Conservation (phyloP, 768 basidiomycete genomes). For the Russula brevipes region DNA sequence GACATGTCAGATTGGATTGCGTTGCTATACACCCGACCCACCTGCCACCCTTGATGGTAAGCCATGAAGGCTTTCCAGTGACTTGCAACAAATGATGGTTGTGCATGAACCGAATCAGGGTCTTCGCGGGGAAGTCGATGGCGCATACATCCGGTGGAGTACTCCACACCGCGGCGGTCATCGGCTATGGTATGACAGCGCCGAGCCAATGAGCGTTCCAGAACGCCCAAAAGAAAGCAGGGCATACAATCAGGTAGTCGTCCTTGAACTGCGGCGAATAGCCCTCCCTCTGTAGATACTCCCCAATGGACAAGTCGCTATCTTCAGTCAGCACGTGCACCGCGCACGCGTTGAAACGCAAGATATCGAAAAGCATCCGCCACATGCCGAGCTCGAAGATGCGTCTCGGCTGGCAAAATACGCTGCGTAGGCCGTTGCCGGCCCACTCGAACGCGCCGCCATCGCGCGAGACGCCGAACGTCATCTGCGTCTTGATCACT, state of each 20-base stretch:
- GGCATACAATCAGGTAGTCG: constrained; percentile 66
- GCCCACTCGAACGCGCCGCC: constrained; percentile 71
- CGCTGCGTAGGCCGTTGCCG: constrained; percentile 51
- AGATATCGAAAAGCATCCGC: constrained; percentile 64
- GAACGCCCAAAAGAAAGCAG: background rate
- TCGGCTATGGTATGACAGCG: constrained; percentile 40
- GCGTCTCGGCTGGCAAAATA: constrained; percentile 64
- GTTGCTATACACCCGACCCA: constrained; percentile 38
- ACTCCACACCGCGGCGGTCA: constrained; percentile 80
- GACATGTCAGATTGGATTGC: background rate
- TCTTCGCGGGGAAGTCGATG: constrained; percentile 64
- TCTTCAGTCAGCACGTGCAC: constrained; percentile 39
- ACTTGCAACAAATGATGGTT: constrained; percentile 74
- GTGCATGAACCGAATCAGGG: constrained; percentile 65
- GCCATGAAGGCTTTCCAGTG: constrained; percentile 63
- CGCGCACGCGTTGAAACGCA: constrained; percentile 69
- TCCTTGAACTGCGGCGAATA: constrained; percentile 66
- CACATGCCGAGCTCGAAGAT: constrained; percentile 62
- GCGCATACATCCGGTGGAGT: constrained; percentile 67
- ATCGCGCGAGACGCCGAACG: constrained; percentile 72
- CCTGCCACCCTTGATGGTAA: constrained; percentile 71
- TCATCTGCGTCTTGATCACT: constrained; percentile 63
- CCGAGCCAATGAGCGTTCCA: background rate
- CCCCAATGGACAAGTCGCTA: constrained; percentile 43
- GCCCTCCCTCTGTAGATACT: constrained; percentile 54